Evolutionary conservation across 2,329 filamentous ascomycete genomes (phyloP).

Genomic region (Colletotrichum australisinense): DNA sequence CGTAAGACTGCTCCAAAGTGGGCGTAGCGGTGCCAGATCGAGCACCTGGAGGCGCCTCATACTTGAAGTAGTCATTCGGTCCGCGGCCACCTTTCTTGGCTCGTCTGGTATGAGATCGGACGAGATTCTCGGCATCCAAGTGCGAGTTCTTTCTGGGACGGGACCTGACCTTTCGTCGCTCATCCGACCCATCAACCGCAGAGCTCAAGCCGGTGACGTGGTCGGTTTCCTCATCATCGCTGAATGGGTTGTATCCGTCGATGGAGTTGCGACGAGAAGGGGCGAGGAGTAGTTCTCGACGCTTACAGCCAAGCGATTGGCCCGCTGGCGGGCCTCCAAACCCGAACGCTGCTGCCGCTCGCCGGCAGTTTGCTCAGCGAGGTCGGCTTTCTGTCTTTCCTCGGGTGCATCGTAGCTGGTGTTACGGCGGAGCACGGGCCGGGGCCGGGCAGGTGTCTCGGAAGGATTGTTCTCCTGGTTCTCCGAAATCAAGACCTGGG

Average conservation of each 20-base stretch:
- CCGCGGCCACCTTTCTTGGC: conserved; percentile 37
- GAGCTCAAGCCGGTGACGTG: conserved; percentile 9
- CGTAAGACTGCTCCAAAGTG: conserved; percentile 60
- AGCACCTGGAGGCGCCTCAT: conserved; percentile 38
- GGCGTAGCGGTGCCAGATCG: conserved; percentile 52
- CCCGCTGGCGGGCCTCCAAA: conserved; percentile 52
- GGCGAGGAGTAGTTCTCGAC: conserved; percentile 52
- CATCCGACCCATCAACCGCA: conserved; percentile 1
- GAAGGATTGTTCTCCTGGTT: conserved; percentile 29
- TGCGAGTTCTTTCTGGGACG: conserved; percentile 34
- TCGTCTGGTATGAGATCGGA: conserved; percentile 47
- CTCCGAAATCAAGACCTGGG: conserved; percentile 50
- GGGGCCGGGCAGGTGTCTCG: conserved; percentile 40
- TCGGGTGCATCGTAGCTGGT: conserved; percentile 55
- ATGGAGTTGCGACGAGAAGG: conserved; percentile 26
- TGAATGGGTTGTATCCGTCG: conserved; percentile 22
- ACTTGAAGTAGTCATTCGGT: conserved; percentile 44
- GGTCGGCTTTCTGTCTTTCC: conserved; percentile 53
- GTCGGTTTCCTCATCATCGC: conserved; percentile 26
- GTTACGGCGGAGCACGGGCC: conserved; percentile 54
- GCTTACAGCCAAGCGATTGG: conserved; percentile 52
- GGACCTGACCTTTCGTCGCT: conserved; percentile 15
- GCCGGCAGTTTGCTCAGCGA: conserved; percentile 50
- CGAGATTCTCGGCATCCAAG: conserved; percentile 47
- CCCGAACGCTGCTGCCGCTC: conserved; percentile 53